These are phyloP conservation scores for Aspergillus neotritici DNA, from an alignment of 2,329 filamentous ascomycete species.

Conservation along the genomic window DNA sequence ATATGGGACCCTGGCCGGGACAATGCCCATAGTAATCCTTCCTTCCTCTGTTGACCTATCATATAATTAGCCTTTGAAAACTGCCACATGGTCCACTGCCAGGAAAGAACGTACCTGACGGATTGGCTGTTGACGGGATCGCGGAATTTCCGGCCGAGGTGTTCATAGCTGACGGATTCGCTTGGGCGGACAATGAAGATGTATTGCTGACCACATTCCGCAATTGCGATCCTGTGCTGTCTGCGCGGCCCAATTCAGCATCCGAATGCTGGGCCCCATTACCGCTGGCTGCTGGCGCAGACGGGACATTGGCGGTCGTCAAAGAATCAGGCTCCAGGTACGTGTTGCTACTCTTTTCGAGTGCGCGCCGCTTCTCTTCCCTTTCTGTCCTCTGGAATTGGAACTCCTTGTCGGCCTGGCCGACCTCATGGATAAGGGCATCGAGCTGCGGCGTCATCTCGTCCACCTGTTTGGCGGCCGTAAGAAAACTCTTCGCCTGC, in stretches of 20 bases:
- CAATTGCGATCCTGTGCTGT: conserved; percentile 67
- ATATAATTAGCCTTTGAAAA: conserved; percentile 51
- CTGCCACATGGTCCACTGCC: conserved; percentile 16
- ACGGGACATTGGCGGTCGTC: conserved; percentile 35
- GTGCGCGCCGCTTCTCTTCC: conserved; percentile 82
- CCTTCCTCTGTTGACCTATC: conserved; percentile 68
- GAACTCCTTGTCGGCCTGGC: conserved; percentile 90
- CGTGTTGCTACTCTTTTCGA: conserved; percentile 79
- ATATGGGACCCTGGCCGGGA: conserved; percentile 91
- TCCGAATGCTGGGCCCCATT: conserved; percentile 57
- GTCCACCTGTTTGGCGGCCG: conserved; percentile 81
- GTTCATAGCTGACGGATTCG: conserved; percentile 25
- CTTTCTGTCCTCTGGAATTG: conserved; percentile 91
- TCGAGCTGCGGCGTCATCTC: conserved; percentile 82
- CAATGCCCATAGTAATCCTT: conserved; percentile 89
- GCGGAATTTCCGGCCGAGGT: conserved; percentile 10
- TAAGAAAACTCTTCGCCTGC: conserved; percentile 76
- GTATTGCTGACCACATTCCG: conserved; percentile 47
- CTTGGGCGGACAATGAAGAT: conserved; percentile 41
- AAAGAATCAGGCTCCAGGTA: conserved; percentile 65
- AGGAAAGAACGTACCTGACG: conserved; percentile 5
- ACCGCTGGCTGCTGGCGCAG: conserved; percentile 29
- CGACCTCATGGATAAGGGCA: conserved; percentile 81
- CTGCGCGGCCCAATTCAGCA: conserved; percentile 64
- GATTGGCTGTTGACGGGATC: background rate